Evolutionary conservation across 1,284 basidiomycete species (phyloP), one percentile per base, ranked within the genome.

Genomic region (Megacollybia platyphylla): DNA sequence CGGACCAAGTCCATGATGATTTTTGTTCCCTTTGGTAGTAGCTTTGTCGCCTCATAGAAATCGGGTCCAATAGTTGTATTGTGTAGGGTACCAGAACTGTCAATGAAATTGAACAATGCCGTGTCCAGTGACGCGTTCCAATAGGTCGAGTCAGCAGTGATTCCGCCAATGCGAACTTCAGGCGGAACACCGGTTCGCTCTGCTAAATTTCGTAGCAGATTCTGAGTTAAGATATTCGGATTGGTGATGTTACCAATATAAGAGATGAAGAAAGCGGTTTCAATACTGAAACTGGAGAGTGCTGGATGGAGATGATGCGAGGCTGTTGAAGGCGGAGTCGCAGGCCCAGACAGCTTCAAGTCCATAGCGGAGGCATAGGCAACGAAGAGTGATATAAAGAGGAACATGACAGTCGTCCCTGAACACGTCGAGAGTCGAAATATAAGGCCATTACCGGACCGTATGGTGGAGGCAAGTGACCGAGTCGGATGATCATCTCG

Each of bases 141-240:
- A 39, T 63, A 65, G 1, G 70, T 69, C 13, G 68, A 70, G 48
- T 73, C 68, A 7, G 70, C 70, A 0, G 69, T 71, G 42, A 71
- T 70, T 1, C 70, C 70, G 15, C 69, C 70, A 18, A 71, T 69
- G 7, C 70, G 59, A 11, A 72, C 52, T 54, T 71, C 62, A 7
- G 65, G 57, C 20, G 70, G 57, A 10, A 61, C 54, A 2, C 68
- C 68, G 18, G 69, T 65, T 10, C 69, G 62, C 10, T 56, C 52
- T 41, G 60, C 60, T 13, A 73, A 50, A 45, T 71, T 69, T 37
- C 67, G 57, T 11, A 73, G 56, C 27, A 72, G 52, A 39, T 62
- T 60, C 29, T 57, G 55, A 2, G 69, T 68, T 6, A 71, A 48
- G 3, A 48, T 45, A 46, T 71, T 72, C 2, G 68, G 68, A 40